Evolutionary conservation across 164 flowering plant species (phyloP).

Genomic region (Malania oleifera): DNA sequence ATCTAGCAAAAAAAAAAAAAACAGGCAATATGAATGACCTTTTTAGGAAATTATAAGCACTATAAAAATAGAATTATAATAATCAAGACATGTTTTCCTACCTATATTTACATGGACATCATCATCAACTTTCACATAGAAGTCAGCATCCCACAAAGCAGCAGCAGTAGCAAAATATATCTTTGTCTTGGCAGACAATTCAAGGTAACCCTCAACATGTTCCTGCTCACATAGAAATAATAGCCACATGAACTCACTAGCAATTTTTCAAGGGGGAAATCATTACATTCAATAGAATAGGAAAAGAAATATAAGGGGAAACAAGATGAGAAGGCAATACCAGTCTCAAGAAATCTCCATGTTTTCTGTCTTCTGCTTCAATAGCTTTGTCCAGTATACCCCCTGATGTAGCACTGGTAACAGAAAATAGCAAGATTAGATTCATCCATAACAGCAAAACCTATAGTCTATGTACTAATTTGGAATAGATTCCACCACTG

Average conservation of each 20-base stretch:
- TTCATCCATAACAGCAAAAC: not conserved
- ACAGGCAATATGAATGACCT: not conserved
- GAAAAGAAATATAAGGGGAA: not conserved
- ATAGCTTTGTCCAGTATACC: constrained; percentile 58
- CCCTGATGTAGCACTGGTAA: constrained; percentile 50
- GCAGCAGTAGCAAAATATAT: constrained; percentile 58
- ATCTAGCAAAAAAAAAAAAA: not conserved
- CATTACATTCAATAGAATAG: not conserved
- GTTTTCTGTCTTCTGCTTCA: constrained; percentile 56
- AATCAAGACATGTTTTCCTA: constrained; percentile 7
- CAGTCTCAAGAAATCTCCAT: constrained; percentile 65
- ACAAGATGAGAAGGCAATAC: constrained; percentile 20
- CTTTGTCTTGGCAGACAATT: constrained; percentile 67
- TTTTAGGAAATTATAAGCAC: not conserved
- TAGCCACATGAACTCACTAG: not conserved
- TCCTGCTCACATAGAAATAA: constrained; percentile 30
- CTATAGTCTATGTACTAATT: not conserved
- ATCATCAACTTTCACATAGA: constrained; percentile 65
- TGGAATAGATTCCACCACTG: not conserved
- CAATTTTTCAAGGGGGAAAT: not conserved
- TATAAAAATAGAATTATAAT: not conserved
- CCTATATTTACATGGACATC: constrained; percentile 79
- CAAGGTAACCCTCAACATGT: constrained; percentile 69
- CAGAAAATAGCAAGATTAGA: not conserved
- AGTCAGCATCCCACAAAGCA: constrained; percentile 65